Base-by-base conservation (phyloP, 306 rosid genomes). In the Rosa lucieae region DNA sequence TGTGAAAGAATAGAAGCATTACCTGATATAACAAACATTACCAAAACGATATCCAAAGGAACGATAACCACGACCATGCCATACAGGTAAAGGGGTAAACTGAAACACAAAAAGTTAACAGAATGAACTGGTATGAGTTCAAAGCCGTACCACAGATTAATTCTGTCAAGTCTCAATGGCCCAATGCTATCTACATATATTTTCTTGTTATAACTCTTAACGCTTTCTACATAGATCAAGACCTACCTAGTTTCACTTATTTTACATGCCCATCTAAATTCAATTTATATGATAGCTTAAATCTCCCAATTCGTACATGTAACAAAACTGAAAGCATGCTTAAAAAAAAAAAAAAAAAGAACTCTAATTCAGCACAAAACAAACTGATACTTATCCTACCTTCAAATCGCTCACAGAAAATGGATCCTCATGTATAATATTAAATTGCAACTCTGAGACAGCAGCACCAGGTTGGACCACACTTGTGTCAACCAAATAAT, bases 1-100 rank as follows among this genome's bases (percentile, higher is more conserved):
- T 18, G 26, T 40, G 40, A 49, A 8, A 75, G 78, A n/a, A 37
- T 67, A 69, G 84, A 87, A 85, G 78, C 81, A 84, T 81, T 85
- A 95, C 99, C 99, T 95, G 59, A 92, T 95, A 88, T 92, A 95
- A 82, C 98, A 95, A 73, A 92, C 77, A 85, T 95, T 84, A 44
- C 98, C 99, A 56, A 95, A 91, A 62, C 97, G 97, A 79, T 91
- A 92, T 74, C 99, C 98, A 77, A 92, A 89, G 61, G 99, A 95
- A 32, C 94, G 92, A 82, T 95, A 95, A 79, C 89, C 88, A 61
- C 6, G 74, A 80, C 99, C 99, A 52, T 95, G 99, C 98, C 99
- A 95, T 51, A 95, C 98, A 63, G 99, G 99, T 84, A 95, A 80
- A 10, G 99, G 98, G 53, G 89, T 90, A 79, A 95, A 44, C 99